Evolutionary conservation across 2,329 filamentous ascomycete species (phyloP).

Genomic region (Helotiales sp.): DNA sequence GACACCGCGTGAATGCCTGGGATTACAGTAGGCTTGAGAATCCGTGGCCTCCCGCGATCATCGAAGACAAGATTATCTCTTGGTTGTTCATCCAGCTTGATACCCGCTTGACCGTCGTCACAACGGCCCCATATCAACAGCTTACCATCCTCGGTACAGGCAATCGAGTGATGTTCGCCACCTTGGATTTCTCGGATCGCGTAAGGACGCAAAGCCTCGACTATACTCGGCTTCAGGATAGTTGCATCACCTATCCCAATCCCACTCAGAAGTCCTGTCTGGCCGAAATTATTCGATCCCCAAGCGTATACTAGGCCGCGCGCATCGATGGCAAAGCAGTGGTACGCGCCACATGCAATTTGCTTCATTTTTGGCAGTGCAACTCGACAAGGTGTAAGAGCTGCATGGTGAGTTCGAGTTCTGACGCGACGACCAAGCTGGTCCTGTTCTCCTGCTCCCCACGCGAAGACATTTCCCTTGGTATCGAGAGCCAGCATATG

Average conservation of each 20-base stretch:
- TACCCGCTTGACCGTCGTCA: conserved; percentile 55
- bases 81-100: conserved; percentile 54
- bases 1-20: conserved; percentile 50
- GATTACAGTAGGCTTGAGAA: background rate
- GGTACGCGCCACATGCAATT: conserved; percentile 66
- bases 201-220: conserved; percentile 62
- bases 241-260: conserved; percentile 59
- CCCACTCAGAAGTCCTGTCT: conserved; percentile 68
- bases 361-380: conserved; percentile 22
- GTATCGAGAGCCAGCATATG: conserved; percentile 59
- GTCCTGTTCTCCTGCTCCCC: conserved; percentile 63
- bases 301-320: conserved; percentile 72
- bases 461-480: conserved; percentile 59
- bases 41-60: conserved; percentile 45
- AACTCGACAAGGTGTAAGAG: conserved; percentile 30
- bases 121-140: conserved; percentile 62
- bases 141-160: conserved; percentile 55
- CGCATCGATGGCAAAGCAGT: conserved; percentile 72
- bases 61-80: conserved; percentile 64
- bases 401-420: conserved; percentile 27
- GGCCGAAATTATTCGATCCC: conserved; percentile 84
- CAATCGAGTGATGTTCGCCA: conserved; percentile 73
- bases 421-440: conserved; percentile 55
- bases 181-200: conserved; percentile 68
- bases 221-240: conserved; percentile 67